These are phyloP conservation scores for Auricularia heimuer DNA, from an alignment of 768 basidiomycete genomes.

Conservation along the genomic window DNA sequence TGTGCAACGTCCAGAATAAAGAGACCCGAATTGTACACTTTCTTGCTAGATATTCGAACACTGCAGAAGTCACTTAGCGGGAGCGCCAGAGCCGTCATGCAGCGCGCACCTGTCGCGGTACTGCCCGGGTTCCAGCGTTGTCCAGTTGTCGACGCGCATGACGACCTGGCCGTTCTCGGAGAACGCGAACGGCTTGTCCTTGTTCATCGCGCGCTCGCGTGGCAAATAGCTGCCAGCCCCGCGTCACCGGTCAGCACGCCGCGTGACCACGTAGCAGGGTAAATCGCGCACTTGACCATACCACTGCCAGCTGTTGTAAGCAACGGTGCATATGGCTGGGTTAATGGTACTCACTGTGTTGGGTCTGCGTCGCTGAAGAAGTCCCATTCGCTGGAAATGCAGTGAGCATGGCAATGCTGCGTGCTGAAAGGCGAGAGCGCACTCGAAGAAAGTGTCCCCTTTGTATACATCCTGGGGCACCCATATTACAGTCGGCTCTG, in stretches of 20 bases:
- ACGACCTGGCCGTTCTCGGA: conserved; percentile 51
- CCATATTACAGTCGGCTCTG: conserved; percentile 38
- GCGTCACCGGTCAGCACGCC: conserved; percentile 6
- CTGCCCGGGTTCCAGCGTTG: conserved; percentile 39
- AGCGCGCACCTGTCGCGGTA: conserved; percentile 48
- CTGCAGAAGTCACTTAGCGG: conserved; percentile 28
- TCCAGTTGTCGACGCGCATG: conserved; percentile 71
- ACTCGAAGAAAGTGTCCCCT: conserved; percentile 66
- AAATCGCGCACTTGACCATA: conserved; percentile 49
- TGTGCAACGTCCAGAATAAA: conserved; percentile 76
- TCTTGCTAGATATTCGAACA: conserved; percentile 64
- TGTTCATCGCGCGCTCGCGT: conserved; percentile 38
- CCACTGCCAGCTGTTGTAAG: conserved; percentile 38
- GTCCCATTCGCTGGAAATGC: conserved; percentile 34
- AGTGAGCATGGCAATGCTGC: conserved; percentile 6
- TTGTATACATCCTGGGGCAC: conserved; percentile 56
- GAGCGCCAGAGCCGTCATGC: not conserved
- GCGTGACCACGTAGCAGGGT: conserved; percentile 1
- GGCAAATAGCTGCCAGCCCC: conserved; percentile 42
- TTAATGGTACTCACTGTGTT: conserved; percentile 42
- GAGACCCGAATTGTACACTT: conserved; percentile 62
- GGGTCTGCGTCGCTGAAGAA: conserved; percentile 59
- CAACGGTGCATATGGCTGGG: conserved; percentile 6
- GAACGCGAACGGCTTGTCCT: conserved; percentile 44
- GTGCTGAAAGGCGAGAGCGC: conserved; percentile 11